Conservation (phyloP, 1,284 basidiomycete species). For the Ustilago bromivora region DNA sequence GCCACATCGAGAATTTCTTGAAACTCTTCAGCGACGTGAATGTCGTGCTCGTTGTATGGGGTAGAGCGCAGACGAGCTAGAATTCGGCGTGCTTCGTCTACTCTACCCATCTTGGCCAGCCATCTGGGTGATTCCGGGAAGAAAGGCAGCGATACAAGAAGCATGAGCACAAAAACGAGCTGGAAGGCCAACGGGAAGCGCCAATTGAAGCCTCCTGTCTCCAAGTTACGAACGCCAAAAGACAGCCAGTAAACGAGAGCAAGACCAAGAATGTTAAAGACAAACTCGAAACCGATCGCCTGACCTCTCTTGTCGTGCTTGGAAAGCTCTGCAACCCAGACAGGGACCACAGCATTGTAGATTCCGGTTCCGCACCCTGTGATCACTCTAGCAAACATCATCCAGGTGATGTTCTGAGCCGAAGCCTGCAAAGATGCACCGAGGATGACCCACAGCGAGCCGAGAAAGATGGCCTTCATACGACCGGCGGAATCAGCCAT, state of each 20-base stretch:
- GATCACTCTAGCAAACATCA: constrained; percentile 19
- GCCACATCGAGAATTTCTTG: constrained; percentile 29
- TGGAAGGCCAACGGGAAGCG: constrained; percentile 35
- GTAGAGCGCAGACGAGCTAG: constrained; percentile 21
- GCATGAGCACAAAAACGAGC: constrained; percentile 30
- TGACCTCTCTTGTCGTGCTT: constrained; percentile 29
- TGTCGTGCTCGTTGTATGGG: constrained; percentile 31
- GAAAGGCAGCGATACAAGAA: constrained; percentile 23
- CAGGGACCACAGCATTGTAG: constrained; percentile 23
- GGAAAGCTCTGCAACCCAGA: constrained; percentile 25
- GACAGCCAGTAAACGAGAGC: constrained; percentile 36
- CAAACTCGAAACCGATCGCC: constrained; percentile 33
- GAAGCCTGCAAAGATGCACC: constrained; percentile 25
- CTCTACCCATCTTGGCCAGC: constrained; percentile 39
- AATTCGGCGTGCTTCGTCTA: constrained; percentile 34
- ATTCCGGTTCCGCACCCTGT: constrained; percentile 22
- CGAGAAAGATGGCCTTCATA: constrained; percentile 36
- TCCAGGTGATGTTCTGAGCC: constrained; percentile 33
- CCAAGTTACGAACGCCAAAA: constrained; percentile 20
- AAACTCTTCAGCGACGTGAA: constrained; percentile 19
- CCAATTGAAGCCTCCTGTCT: constrained; percentile 34
- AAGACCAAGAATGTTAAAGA: constrained; percentile 26
- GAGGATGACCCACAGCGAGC: constrained; percentile 32
- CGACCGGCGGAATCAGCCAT: constrained; percentile 33
- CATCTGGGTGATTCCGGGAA: constrained; percentile 38